phyloP scores from a whole-genome alignment of 2,329 filamentous ascomycete species.

The Exophiala dermatitidis region DNA sequence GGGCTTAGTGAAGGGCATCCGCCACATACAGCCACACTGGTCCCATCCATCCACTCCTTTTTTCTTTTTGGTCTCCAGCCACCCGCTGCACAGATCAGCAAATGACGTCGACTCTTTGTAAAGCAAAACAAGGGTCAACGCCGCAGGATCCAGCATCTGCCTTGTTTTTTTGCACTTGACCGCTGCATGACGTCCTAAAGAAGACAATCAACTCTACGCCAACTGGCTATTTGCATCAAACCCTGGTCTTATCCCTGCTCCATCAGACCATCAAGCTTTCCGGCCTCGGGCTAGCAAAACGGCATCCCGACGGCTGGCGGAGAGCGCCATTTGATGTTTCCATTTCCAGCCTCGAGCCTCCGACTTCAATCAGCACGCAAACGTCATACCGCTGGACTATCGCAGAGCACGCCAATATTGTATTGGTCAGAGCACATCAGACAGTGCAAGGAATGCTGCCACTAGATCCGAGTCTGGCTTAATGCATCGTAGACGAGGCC shows the following conservation, averaged over 20 bases:
- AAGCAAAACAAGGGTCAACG: background rate
- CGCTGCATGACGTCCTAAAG: constrained; percentile 6
- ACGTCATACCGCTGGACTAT: constrained; percentile 6
- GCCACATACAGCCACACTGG: constrained; percentile 6
- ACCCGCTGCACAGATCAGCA: constrained; percentile 3
- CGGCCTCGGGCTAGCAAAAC: constrained; percentile 8
- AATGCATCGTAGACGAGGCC: background rate
- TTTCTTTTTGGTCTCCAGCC: background rate
- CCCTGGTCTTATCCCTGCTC: constrained; percentile 1
- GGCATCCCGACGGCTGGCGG: background rate
- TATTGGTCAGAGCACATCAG: constrained; percentile 2
- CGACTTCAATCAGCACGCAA: background rate
- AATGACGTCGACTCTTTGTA: constrained; percentile 13
- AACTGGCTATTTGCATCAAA: background rate
- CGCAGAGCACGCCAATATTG: background rate
- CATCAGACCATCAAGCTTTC: background rate
- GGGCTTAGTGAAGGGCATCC: too few relatives aligned
- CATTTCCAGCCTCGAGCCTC: constrained; percentile 9
- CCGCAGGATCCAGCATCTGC: constrained; percentile 3
- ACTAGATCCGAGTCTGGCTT: constrained; percentile 7
- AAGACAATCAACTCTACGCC: constrained; percentile 1
- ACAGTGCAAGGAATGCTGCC: background rate
- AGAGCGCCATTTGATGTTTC: background rate
- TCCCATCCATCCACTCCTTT: too few relatives aligned
- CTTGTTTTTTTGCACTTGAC: constrained; percentile 11